Conservation (phyloP, 257 asterid species). For the Nicotiana undulata region DNA sequence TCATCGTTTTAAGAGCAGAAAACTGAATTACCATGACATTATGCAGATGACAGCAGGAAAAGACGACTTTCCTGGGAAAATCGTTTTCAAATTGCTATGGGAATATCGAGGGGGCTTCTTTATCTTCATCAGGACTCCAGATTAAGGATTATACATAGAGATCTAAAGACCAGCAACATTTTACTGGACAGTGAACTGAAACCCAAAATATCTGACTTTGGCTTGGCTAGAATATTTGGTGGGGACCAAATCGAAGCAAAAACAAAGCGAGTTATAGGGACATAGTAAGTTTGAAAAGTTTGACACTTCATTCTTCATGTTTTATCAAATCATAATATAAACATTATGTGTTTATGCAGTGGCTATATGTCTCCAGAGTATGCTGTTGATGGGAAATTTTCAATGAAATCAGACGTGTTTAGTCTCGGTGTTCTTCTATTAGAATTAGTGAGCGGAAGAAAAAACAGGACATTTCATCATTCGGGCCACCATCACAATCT, state of each 20-base stretch:
- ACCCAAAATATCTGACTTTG: neutral
- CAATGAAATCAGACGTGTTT: conserved; percentile 5
- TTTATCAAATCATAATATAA: neutral
- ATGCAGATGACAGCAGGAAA: neutral
- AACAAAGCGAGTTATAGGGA: conserved; percentile 4
- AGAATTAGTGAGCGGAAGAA: neutral
- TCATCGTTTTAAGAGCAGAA: too few species aligned
- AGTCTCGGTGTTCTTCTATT: neutral
- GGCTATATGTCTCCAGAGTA: conserved; percentile 8
- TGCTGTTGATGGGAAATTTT: neutral
- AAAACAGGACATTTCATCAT: neutral
- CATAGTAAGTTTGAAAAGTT: neutral
- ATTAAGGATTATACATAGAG: conserved; percentile 1
- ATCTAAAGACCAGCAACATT: neutral
- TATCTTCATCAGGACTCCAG: neutral
- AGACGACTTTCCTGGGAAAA: neutral
- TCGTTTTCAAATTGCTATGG: neutral
- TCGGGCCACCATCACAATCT: conserved; percentile 3
- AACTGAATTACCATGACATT: neutral
- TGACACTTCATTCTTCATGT: neutral
- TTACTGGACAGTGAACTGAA: neutral
- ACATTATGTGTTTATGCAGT: neutral
- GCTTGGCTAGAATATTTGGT: neutral
- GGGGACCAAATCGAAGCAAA: neutral
- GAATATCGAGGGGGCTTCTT: neutral